These are phyloP conservation scores for Sporothrix schenckii DNA, from an alignment of 2,329 filamentous ascomycete genomes.

Conservation along the genomic window DNA sequence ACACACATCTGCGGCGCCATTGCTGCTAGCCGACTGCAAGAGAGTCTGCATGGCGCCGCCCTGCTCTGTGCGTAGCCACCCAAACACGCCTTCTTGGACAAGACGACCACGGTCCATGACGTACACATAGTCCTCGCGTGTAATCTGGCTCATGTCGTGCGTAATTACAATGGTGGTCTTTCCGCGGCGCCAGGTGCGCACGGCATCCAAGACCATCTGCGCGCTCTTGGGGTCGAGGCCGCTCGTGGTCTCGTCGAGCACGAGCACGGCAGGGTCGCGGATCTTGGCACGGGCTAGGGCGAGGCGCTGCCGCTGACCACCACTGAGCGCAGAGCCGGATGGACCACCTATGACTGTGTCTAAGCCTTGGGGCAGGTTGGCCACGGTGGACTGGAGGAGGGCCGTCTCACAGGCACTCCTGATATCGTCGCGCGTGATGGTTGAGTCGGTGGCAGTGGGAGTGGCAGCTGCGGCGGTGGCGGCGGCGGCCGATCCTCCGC, in stretches of 20 bases:
- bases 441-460: too few species aligned
- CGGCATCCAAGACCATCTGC: conserved; percentile 69
- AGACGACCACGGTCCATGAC: conserved; percentile 72
- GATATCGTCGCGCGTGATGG: conserved; percentile 48
- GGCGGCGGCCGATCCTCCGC: conserved; percentile 41
- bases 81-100: conserved; percentile 67
- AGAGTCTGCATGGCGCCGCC: conserved; percentile 27
- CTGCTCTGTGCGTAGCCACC: conserved; percentile 10
- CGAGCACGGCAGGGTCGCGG: conserved; percentile 75
- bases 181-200: conserved; percentile 73
- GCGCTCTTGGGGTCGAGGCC: conserved; percentile 77
- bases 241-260: conserved; percentile 88
- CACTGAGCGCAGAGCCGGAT: conserved; percentile 69
- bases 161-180: conserved; percentile 95
- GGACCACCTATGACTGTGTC: conserved; percentile 73
- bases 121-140: conserved; percentile 73
- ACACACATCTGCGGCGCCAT: not conserved
- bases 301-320: conserved; percentile 81
- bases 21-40: conserved; percentile 16
- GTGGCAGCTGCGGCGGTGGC: not conserved
- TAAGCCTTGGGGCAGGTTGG: conserved; percentile 67
- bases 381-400: conserved; percentile 68
- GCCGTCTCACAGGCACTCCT: conserved; percentile 66
- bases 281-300: conserved; percentile 78
- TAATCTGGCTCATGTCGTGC: conserved; percentile 80